phyloP scores from a whole-genome alignment of 495 filamentous ascomycete genomes.

The Neurospora tetraspora region DNA sequence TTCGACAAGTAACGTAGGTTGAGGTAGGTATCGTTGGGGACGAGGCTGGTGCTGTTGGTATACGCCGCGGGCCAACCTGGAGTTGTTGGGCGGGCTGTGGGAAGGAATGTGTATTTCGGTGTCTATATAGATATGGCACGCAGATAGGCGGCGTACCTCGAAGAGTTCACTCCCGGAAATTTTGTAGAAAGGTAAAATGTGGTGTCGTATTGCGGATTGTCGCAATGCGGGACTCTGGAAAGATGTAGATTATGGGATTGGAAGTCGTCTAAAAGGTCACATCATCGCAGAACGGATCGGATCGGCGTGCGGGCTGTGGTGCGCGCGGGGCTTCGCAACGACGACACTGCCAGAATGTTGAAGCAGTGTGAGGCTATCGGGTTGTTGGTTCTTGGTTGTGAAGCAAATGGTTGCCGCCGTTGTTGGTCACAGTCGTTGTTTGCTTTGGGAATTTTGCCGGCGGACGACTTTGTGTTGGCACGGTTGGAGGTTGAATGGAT shows the following conservation, averaged over 20 bases:
- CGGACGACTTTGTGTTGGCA: background rate
- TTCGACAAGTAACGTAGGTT: background rate
- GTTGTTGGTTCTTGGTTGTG: background rate
- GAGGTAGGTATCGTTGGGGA: background rate
- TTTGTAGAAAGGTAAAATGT: background rate
- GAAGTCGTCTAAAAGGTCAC: conserved; percentile 17
- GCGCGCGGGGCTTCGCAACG: background rate
- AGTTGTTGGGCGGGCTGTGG: background rate
- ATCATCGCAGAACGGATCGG: conserved; percentile 17
- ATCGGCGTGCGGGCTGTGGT: background rate
- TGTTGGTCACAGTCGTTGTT: background rate
- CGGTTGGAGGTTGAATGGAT: background rate
- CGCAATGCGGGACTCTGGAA: background rate
- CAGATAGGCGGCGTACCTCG: background rate
- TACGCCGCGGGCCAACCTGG: background rate
- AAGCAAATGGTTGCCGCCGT: background rate
- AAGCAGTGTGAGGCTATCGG: background rate
- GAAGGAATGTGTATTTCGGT: background rate
- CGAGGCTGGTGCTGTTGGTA: background rate
- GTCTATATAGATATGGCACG: background rate
- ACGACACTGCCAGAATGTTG: background rate
- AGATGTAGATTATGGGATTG: conserved; percentile 1
- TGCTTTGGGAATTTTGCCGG: background rate
- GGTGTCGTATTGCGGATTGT: background rate
- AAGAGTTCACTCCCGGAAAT: background rate